phyloP scores from a whole-genome alignment of 2,329 filamentous ascomycete genomes.

The Ophiostoma angusticollis region DNA sequence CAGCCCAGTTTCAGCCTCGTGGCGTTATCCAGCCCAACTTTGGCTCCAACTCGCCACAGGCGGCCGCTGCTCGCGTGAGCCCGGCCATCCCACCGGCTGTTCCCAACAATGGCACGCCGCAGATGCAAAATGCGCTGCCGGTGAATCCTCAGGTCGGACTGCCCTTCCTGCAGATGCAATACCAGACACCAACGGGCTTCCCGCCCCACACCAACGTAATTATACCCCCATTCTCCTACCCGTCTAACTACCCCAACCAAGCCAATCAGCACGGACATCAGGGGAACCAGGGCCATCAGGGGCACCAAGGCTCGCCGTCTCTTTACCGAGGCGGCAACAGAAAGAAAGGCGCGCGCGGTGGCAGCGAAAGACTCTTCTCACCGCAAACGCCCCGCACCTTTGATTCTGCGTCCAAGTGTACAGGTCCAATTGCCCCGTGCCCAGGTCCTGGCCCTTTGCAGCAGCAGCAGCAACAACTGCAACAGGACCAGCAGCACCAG shows the following conservation, averaged over 20 bases:
- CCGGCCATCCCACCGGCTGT: slow-evolving; percentile 53
- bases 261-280: too few species aligned
- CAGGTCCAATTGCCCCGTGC: too few species aligned
- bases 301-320: slow-evolving; percentile 20
- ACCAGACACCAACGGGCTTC: slow-evolving; percentile 8
- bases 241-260: neutral
- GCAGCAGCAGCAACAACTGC: neutral
- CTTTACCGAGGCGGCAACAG: slow-evolving; percentile 26
- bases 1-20: slow-evolving; percentile 31
- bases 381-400: slow-evolving; percentile 25
- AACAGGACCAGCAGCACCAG: neutral
- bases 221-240: slow-evolving; percentile 7
- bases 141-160: slow-evolving; percentile 35
- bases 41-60: slow-evolving; percentile 50
- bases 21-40: slow-evolving; percentile 26
- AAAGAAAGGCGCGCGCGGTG: slow-evolving; percentile 33
- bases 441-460: too few species aligned
- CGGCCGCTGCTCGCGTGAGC: slow-evolving; percentile 40
- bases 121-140: slow-evolving; percentile 54
- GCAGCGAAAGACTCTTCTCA: slow-evolving; percentile 31
- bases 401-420: slow-evolving; percentile 21
- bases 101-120: slow-evolving; percentile 48
- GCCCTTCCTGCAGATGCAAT: slow-evolving; percentile 22
- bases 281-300: too few species aligned
- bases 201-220: slow-evolving; percentile 13